These are phyloP conservation scores for Aspergillus ostianus DNA, from an alignment of 495 filamentous ascomycete species.

Conservation along the genomic window DNA sequence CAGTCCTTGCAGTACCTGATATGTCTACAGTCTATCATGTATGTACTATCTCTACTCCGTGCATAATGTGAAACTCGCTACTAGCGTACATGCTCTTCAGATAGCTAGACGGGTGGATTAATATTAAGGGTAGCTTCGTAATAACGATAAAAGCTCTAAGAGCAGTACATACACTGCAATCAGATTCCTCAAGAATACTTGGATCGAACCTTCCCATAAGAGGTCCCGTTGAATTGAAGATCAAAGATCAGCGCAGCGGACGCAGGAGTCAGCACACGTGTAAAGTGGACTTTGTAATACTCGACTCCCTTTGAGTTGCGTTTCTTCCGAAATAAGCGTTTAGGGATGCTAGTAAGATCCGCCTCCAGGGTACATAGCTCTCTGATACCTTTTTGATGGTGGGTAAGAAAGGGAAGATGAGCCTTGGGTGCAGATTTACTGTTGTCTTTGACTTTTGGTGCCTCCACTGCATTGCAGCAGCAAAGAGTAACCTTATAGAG, in stretches of 20 bases:
- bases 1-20: too few species aligned
- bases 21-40: too few species aligned
- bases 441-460: constrained; percentile 3
- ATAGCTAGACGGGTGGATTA: too few species aligned
- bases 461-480: constrained; percentile 10
- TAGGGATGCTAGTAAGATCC: constrained; percentile 27
- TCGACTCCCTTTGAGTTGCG: constrained; percentile 19
- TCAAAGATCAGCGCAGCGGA: constrained; percentile 30
- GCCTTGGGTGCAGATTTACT: constrained; percentile 3
- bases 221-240: constrained; percentile 26
- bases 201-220: constrained; percentile 22
- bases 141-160: too few species aligned
- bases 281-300: constrained; percentile 19
- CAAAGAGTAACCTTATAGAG: neutral
- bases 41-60: too few species aligned
- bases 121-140: too few species aligned
- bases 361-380: constrained; percentile 20
- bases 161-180: too few species aligned
- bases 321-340: constrained; percentile 19
- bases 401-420: too few species aligned
- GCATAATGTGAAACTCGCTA: too few species aligned
- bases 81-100: too few species aligned
- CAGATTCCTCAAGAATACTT: constrained; percentile 4
- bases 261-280: constrained; percentile 23
- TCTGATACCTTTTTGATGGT: constrained; percentile 9